Evolutionary conservation across 2,329 filamentous ascomycete genomes (phyloP).

Genomic region (Phyllosticta paracitricarpa): DNA sequence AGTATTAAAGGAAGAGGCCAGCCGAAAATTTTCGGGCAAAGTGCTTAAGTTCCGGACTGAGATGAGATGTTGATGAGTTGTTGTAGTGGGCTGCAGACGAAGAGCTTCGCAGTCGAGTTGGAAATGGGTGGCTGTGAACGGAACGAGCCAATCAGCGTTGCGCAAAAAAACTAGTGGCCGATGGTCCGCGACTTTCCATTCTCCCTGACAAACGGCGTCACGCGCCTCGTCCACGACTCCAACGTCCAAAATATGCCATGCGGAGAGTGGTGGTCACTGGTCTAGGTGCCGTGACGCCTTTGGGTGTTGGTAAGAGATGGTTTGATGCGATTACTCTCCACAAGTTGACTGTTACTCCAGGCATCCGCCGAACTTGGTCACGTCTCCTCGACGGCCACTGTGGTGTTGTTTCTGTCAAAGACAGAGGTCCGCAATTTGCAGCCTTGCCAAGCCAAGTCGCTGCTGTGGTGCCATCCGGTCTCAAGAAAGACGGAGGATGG

Average conservation of each 20-base stretch:
- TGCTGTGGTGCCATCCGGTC: constrained; percentile 61
- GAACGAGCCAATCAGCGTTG: background rate
- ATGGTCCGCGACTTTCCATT: background rate
- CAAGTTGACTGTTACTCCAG: constrained; percentile 25
- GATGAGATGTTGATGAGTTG: background rate
- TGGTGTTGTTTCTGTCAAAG: constrained; percentile 65
- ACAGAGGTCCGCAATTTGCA: constrained; percentile 53
- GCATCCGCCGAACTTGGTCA: constrained; percentile 67
- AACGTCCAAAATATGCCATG: constrained; percentile 18
- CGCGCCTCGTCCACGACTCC: background rate
- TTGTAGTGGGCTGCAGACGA: background rate
- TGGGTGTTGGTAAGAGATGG: constrained; percentile 56
- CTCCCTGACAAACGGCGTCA: background rate
- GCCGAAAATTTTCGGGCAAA: background rate
- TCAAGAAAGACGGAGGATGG: constrained; percentile 34
- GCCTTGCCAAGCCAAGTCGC: constrained; percentile 77
- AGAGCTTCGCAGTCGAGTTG: background rate
- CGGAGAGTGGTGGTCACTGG: constrained; percentile 42
- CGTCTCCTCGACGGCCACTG: constrained; percentile 70
- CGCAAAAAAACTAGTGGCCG: constrained; percentile 1
- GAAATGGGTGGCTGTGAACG: background rate
- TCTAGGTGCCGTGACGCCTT: constrained; percentile 47
- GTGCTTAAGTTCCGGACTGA: background rate
- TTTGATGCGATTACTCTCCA: background rate
- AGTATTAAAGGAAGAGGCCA: too few species aligned